Evolutionary conservation across 306 rosid species (phyloP).

Genomic region (Inga leiocalycina): DNA sequence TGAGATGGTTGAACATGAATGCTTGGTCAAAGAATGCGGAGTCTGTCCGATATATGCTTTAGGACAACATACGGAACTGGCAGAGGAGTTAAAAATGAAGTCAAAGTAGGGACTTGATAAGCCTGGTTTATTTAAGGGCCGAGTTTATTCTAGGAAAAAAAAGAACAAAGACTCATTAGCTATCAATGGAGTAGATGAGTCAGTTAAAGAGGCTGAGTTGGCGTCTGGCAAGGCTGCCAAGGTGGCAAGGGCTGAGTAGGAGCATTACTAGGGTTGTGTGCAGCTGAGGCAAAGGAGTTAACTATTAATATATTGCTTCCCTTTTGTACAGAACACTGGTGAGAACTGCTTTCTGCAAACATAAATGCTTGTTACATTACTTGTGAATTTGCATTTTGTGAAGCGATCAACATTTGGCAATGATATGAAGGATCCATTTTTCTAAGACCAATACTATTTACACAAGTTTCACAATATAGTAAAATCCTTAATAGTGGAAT

Average conservation of each 20-base stretch:
- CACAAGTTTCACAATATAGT: slow-evolving; percentile 8
- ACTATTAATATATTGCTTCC: slow-evolving; percentile 53
- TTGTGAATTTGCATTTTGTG: neutral
- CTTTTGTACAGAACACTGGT: slow-evolving; percentile 90
- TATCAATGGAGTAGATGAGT: too few relatives aligned
- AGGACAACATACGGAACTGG: neutral
- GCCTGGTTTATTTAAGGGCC: too few relatives aligned
- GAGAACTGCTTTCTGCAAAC: slow-evolving; percentile 43
- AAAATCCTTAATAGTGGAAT: neutral
- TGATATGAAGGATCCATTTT: slow-evolving; percentile 6
- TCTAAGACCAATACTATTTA: neutral
- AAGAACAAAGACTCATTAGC: too few relatives aligned
- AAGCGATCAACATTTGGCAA: slow-evolving; percentile 11
- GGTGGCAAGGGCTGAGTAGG: too few relatives aligned
- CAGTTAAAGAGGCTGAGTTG: too few relatives aligned
- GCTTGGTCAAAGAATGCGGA: neutral
- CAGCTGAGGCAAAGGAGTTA: neutral
- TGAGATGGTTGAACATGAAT: neutral
- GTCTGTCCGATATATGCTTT: neutral
- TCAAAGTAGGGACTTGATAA: too few relatives aligned
- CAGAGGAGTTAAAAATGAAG: neutral
- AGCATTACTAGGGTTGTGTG: neutral
- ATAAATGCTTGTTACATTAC: slow-evolving; percentile 15
- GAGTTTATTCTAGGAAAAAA: too few relatives aligned
- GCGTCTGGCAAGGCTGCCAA: too few relatives aligned